Percentiles rank a stretch among this genome's conserved stretches.
phyloP scores from a whole-genome alignment of 352 stramenopile species.

The Phytophthora pisi region DNA sequence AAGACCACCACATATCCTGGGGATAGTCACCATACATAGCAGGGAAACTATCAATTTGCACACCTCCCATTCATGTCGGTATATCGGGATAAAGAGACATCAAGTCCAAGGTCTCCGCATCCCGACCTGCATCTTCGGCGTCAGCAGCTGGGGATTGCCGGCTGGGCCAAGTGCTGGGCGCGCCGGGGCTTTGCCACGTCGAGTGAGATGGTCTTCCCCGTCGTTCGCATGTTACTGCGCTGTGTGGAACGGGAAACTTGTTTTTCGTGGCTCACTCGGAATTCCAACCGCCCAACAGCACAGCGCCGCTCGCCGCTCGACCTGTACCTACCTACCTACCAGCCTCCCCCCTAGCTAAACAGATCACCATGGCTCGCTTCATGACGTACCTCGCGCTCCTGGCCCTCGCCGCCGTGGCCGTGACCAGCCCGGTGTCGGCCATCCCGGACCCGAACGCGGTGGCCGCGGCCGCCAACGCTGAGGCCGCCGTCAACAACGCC shows the following conservation, averaged over 20 bases:
- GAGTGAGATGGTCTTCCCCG: constrained; percentile 30
- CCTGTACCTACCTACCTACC: constrained; percentile 18
- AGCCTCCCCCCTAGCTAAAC: constrained; percentile 5
- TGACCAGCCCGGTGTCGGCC: constrained; percentile 23
- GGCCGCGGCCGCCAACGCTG: constrained; percentile 24
- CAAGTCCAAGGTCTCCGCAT: constrained; percentile 12
- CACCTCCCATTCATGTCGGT: constrained; percentile 15
- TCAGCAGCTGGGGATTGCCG: constrained; percentile 30
- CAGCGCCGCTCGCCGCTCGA: constrained; percentile 22
- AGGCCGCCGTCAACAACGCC: constrained; percentile 22
- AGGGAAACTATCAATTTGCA: constrained; percentile 7
- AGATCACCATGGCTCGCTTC: constrained; percentile 34
- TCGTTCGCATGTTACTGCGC: constrained; percentile 14
- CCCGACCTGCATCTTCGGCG: constrained; percentile 31
- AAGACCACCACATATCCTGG: too few relatives aligned
- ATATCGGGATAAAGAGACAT: constrained; percentile 17
- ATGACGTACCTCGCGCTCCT: constrained; percentile 32
- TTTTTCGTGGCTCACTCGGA: constrained; percentile 26
- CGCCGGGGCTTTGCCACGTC: constrained; percentile 23
- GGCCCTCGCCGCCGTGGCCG: constrained; percentile 28
- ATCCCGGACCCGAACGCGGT: constrained; percentile 33
- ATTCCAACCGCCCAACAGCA: constrained; percentile 35
- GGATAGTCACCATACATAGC: background rate
- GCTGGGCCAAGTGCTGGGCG: constrained; percentile 15
- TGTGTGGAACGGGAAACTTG: constrained; percentile 9